Evolutionary conservation across 2,329 filamentous ascomycete species (phyloP), one percentile per base, ranked within the genome.

Genomic region (Alternaria dauci): DNA sequence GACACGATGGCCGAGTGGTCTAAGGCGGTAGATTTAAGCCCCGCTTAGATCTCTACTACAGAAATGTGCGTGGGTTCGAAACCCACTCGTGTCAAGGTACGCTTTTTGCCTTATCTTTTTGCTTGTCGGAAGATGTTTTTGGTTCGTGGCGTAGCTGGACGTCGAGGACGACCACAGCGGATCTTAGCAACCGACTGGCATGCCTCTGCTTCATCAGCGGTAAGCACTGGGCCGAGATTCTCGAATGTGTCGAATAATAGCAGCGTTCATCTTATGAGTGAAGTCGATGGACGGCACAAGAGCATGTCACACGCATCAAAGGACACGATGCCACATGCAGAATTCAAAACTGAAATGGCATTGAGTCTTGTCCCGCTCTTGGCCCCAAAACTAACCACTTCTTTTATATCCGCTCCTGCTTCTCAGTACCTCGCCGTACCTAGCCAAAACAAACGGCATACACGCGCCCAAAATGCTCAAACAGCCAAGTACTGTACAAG

Each of bases 11-110:
- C 70, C 70, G 70, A 72, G 68, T 71, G 69, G 69, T 72, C 70
- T 73, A 73, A 71, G 71, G 71, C 70, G 72, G 71, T 74, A 74
- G 71, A 71, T 72, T 74, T 72, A 74, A 73, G 71, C 61, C 18
- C 8, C 34, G 56, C 57, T 64, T 61, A 41, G 48, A 64, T 66
- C 70, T 71, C 70, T 73, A 73, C 71, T 73, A 69, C 68, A 66
- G 71, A 68, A 73, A 74, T 67, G 69, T 71, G 71, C 71, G 66
- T 71, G 71, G 69, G 70, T 72, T 73, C 70, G 69, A 72, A 71
- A 62, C 69, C 68, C 70, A 71, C 69, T 70, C 66, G 60, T 70
- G 66, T 70, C 70, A 72, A 41, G 11, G 8, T 30, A 30, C 28
- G 28, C 28, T 30, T 30, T 30, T 12, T 30, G 4, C 11, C 11